phyloP scores from a whole-genome alignment of 768 basidiomycete species.

The Tulasnella calospora region DNA sequence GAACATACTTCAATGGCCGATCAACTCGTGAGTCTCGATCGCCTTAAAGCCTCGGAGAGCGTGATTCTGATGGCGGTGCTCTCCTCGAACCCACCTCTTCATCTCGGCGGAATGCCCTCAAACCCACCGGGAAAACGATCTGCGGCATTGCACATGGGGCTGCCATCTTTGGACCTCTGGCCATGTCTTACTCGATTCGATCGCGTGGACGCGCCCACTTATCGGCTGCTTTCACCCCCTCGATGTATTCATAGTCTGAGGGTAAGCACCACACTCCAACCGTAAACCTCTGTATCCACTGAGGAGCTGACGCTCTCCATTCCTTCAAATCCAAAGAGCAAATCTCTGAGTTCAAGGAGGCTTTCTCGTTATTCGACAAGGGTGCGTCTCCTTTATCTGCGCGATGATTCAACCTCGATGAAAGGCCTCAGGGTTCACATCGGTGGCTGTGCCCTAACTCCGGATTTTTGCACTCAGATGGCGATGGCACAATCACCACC shows the following conservation, averaged over 20 bases:
- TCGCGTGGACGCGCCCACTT: not conserved
- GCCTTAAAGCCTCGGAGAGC: not conserved
- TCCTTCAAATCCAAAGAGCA: conserved; percentile 54
- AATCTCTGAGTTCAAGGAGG: conserved; percentile 98
- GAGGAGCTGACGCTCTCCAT: conserved; percentile 11
- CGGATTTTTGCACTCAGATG: conserved; percentile 49
- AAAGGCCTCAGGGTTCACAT: conserved; percentile 1
- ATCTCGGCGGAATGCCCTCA: conserved; percentile 16
- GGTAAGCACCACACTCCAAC: conserved; percentile 31
- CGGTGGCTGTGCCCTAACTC: conserved; percentile 5
- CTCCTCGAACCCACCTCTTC: not conserved
- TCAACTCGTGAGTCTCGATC: conserved; percentile 44
- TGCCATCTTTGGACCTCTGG: not conserved
- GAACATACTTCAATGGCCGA: conserved; percentile 44
- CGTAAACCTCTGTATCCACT: not conserved
- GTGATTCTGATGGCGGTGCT: conserved; percentile 7
- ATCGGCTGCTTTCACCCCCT: conserved; percentile 6
- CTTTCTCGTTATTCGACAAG: conserved; percentile 96
- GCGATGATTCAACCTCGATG: conserved; percentile 4
- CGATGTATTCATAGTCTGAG: conserved; percentile 35
- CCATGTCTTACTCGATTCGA: not conserved
- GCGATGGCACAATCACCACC: conserved; percentile 89
- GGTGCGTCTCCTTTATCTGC: conserved; percentile 45
- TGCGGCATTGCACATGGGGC: not conserved
- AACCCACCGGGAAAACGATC: not conserved